Evolutionary conservation across 1,284 basidiomycete species (phyloP).

Genomic region (Porodaedalea pini): DNA sequence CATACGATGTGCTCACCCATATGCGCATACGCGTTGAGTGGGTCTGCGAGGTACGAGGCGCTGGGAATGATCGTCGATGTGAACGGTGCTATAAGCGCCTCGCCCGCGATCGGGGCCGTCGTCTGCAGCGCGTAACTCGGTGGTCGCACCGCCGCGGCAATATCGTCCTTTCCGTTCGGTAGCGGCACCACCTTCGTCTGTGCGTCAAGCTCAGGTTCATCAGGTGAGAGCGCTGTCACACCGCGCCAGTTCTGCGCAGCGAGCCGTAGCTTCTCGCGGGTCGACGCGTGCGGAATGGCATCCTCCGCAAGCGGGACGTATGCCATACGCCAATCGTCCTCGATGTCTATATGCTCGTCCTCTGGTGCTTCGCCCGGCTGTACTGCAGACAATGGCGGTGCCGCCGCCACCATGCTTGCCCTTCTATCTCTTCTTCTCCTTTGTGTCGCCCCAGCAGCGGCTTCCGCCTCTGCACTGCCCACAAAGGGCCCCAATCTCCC

Average conservation of each 20-base stretch:
- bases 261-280: conserved; percentile 50
- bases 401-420: conserved; percentile 35
- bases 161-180: conserved; percentile 21
- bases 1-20: conserved; percentile 33
- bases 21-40: conserved; percentile 67
- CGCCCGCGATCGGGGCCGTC: conserved; percentile 44
- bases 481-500: conserved; percentile 22
- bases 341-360: conserved; percentile 49
- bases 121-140: conserved; percentile 50
- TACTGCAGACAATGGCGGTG: conserved; percentile 14
- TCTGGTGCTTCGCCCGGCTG: conserved; percentile 24
- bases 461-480: background rate
- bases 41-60: conserved; percentile 58
- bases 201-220: conserved; percentile 32
- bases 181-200: conserved; percentile 23
- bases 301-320: conserved; percentile 50
- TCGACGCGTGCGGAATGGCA: conserved; percentile 47
- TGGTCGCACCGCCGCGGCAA: conserved; percentile 42
- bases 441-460: conserved; percentile 27
- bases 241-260: conserved; percentile 69
- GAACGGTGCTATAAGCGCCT: conserved; percentile 52
- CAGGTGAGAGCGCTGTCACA: conserved; percentile 50
- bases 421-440: conserved; percentile 45
- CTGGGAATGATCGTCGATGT: conserved; percentile 58
- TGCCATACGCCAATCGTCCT: conserved; percentile 35